Conservation (phyloP, 1,284 basidiomycete species). For the Inonotus obliquus region DNA sequence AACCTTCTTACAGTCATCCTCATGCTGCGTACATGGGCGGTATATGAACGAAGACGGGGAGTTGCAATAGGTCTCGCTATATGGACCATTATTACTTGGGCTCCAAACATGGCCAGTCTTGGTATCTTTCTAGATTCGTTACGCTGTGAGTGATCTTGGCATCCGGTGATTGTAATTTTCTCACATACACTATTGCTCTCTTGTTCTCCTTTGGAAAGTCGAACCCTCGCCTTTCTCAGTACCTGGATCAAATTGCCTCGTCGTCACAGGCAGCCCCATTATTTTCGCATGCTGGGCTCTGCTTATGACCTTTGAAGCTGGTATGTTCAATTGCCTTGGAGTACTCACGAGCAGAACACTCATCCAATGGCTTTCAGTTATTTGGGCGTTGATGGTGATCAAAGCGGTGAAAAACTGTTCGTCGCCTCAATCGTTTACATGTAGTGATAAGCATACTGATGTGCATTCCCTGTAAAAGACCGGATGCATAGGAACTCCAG, state of each 20-base stretch:
- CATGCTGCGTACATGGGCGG: conserved; percentile 1
- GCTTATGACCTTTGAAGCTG: conserved; percentile 7
- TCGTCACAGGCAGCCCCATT: background rate
- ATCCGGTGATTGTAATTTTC: background rate
- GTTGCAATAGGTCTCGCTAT: conserved; percentile 1
- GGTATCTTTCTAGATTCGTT: conserved; percentile 4
- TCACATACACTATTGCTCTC: background rate
- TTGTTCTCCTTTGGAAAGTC: background rate
- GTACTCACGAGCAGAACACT: background rate
- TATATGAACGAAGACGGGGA: background rate
- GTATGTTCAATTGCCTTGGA: background rate
- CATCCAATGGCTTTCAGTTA: background rate
- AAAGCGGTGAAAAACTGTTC: conserved; percentile 5
- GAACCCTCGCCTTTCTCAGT: background rate
- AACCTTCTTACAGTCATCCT: background rate
- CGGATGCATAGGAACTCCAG: background rate
- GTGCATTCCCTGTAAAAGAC: background rate
- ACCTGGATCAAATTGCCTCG: background rate
- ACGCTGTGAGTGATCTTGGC: background rate
- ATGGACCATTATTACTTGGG: conserved; percentile 7
- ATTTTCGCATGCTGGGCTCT: conserved; percentile 3
- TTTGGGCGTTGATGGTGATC: background rate
- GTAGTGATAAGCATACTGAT: background rate
- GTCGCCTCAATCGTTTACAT: background rate
- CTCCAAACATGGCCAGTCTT: conserved; percentile 1